Evolutionary conservation across 1,284 basidiomycete species (phyloP).

Genomic region (Taiwanofungus camphoratus): DNA sequence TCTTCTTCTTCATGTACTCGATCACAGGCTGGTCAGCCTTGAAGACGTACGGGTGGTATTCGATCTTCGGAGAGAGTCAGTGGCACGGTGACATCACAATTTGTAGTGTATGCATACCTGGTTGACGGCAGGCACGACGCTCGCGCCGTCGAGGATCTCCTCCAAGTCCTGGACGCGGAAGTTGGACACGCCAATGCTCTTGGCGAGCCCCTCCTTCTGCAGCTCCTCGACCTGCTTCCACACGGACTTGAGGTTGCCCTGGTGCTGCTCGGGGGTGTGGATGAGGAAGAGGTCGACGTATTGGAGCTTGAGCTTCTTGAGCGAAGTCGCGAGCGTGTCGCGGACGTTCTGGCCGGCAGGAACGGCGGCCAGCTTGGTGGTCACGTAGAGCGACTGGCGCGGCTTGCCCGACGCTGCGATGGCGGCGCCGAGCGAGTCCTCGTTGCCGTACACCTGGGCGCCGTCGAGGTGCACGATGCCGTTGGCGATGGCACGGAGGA

Average conservation of each 20-base stretch:
- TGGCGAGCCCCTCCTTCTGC: slow-evolving; percentile 61
- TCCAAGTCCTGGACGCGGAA: slow-evolving; percentile 65
- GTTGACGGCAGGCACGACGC: slow-evolving; percentile 66
- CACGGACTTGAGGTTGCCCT: slow-evolving; percentile 43
- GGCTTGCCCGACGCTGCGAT: slow-evolving; percentile 49
- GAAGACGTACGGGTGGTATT: slow-evolving; percentile 78
- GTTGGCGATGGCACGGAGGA: slow-evolving; percentile 49
- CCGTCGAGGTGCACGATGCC: slow-evolving; percentile 71
- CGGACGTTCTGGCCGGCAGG: slow-evolving; percentile 42
- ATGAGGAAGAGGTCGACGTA: slow-evolving; percentile 79
- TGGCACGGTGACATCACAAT: not conserved
- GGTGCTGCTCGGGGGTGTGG: slow-evolving; percentile 49
- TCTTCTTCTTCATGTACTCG: slow-evolving; percentile 49
- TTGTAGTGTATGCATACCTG: slow-evolving; percentile 46
- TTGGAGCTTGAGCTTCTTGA: slow-evolving; percentile 55
- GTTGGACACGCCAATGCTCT: slow-evolving; percentile 84
- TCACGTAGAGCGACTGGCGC: slow-evolving; percentile 56
- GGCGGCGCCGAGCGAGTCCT: slow-evolving; percentile 46
- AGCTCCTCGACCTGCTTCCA: slow-evolving; percentile 75
- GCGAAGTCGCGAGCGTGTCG: slow-evolving; percentile 44
- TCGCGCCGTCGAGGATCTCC: slow-evolving; percentile 53
- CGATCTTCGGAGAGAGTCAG: slow-evolving; percentile 43
- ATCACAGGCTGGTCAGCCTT: slow-evolving; percentile 50
- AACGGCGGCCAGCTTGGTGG: slow-evolving; percentile 51
- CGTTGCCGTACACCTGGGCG: slow-evolving; percentile 64